A percentile compares a stretch with the other conserved stretches of the same genome.
These are phyloP conservation scores for Hyparrhenia diplandra DNA, from an alignment of 176 grass and related monocot species.

Conservation along the genomic window DNA sequence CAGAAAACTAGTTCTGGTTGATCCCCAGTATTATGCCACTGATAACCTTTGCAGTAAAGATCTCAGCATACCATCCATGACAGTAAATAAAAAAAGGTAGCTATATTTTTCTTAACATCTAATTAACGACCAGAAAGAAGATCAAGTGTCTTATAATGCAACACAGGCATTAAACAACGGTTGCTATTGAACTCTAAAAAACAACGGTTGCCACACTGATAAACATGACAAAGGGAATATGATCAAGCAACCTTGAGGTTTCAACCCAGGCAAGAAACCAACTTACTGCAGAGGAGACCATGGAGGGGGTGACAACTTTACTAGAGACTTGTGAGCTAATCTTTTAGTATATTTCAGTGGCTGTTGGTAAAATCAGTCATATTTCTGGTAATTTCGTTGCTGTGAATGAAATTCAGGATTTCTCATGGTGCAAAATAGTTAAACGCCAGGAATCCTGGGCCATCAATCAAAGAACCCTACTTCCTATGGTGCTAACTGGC, in stretches of 20 bases:
- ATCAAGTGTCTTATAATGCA: background rate
- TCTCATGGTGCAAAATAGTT: conserved; percentile 1
- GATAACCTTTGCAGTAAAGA: background rate
- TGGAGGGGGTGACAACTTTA: background rate
- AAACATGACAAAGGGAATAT: background rate
- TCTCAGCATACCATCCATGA: background rate
- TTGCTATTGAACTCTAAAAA: no score
- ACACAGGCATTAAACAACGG: background rate
- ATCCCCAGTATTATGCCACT: conserved; percentile 1
- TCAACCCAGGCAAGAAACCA: background rate
- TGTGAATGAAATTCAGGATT: background rate
- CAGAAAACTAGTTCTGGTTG: conserved; percentile 8
- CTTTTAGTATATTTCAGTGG: background rate
- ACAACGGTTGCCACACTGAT: background rate
- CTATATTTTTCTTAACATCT: background rate
- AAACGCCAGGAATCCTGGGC: background rate
- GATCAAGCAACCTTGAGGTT: background rate
- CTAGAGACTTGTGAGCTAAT: background rate
- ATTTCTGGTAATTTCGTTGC: background rate
- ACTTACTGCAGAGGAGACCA: background rate
- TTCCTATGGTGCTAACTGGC: background rate
- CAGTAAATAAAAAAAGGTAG: background rate
- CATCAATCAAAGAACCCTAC: background rate
- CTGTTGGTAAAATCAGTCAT: background rate
- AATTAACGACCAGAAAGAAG: background rate